Evolutionary conservation across 495 filamentous ascomycete species (phyloP).

Genomic region (Podospora anserina): DNA sequence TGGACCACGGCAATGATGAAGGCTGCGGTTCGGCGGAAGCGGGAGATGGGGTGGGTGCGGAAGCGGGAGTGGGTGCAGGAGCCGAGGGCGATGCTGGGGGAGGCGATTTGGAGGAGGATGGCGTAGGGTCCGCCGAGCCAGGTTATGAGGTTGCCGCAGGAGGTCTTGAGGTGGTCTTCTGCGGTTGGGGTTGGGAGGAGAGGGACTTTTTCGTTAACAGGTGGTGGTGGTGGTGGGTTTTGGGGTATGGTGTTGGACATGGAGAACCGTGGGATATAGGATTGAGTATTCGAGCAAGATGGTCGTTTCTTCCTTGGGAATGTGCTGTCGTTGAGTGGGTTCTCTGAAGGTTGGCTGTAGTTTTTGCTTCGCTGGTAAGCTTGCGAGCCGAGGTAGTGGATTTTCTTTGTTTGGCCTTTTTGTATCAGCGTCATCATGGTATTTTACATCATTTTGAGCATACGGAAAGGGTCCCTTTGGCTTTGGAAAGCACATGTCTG

Average conservation of each 20-base stretch:
- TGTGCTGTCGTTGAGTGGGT: not conserved
- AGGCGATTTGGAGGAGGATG: constrained; percentile 20
- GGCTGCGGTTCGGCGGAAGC: constrained; percentile 14
- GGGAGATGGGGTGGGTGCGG: constrained; percentile 15
- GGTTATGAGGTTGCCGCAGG: constrained; percentile 12
- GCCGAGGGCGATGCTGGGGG: constrained; percentile 15
- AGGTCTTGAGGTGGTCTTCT: constrained; percentile 5
- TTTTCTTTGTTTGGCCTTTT: not conserved
- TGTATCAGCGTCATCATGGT: not conserved
- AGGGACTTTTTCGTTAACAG: not conserved
- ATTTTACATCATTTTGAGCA: not conserved
- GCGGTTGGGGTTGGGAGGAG: constrained; percentile 1
- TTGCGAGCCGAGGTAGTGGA: constrained; percentile 2
- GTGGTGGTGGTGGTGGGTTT: not conserved
- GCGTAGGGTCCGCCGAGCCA: constrained; percentile 18
- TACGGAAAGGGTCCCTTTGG: not conserved
- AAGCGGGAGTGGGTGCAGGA: constrained; percentile 21
- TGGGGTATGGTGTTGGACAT: not conserved
- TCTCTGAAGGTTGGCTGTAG: not conserved
- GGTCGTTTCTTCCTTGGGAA: not conserved
- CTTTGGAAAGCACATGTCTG: not conserved
- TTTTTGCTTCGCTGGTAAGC: not conserved
- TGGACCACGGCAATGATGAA: constrained; percentile 14
- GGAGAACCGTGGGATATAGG: not conserved
- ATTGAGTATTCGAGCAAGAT: not conserved